Evolutionary conservation across 306 rosid species (phyloP).

Genomic region (Trifolium fragiferum): DNA sequence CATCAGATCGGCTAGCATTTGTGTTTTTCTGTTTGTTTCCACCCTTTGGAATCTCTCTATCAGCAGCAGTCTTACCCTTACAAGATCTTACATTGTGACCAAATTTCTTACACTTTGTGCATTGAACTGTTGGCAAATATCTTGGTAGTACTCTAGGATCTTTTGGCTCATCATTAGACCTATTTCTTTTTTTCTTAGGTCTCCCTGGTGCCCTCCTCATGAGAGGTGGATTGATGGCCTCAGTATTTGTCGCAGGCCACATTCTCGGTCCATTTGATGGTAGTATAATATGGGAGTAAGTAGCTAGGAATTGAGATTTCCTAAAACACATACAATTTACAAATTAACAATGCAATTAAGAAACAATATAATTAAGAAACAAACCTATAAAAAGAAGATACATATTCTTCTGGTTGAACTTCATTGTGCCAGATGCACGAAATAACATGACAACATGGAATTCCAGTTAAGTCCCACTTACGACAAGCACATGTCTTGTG

Average conservation of each 20-base stretch:
- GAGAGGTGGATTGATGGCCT: background rate
- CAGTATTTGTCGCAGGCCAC: background rate
- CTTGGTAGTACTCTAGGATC: background rate
- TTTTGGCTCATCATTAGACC: background rate
- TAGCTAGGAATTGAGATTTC: background rate
- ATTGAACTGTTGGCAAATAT: background rate
- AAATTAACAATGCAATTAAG: too few relatives aligned
- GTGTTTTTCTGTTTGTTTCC: background rate
- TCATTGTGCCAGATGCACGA: too few relatives aligned
- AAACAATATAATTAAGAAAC: too few relatives aligned
- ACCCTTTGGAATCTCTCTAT: background rate
- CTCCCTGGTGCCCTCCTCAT: background rate
- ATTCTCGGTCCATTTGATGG: background rate
- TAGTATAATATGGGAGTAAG: background rate
- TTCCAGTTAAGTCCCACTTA: too few relatives aligned
- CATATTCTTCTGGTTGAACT: too few relatives aligned
- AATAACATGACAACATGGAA: too few relatives aligned
- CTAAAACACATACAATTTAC: too few relatives aligned
- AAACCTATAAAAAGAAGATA: too few relatives aligned
- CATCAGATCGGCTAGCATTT: too few relatives aligned
- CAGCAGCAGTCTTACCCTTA: background rate
- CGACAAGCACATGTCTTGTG: too few relatives aligned
- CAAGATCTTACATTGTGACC: background rate
- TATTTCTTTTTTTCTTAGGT: background rate
- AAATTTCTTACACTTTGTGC: background rate